A percentile compares a stretch with the other conserved stretches of the same genome.
phyloP scores from a whole-genome alignment of 495 filamentous ascomycete species.

The Corynascus novoguineensis region DNA sequence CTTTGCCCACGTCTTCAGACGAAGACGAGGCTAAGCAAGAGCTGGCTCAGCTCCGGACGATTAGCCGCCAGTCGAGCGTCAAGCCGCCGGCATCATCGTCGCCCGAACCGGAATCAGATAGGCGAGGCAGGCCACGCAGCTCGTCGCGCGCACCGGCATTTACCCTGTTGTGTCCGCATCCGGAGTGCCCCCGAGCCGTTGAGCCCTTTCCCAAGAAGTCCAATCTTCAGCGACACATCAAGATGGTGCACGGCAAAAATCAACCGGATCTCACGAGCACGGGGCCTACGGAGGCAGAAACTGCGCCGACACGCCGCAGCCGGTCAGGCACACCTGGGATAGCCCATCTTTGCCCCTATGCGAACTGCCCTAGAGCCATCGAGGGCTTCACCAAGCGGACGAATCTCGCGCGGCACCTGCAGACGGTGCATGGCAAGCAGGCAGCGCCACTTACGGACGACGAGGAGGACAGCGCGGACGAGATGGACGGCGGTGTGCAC shows the following conservation, averaged over 20 bases:
- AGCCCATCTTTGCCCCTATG: constrained; percentile 16
- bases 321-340: constrained; percentile 8
- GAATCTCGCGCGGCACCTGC: constrained; percentile 27
- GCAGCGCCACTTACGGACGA: constrained; percentile 17
- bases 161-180: constrained; percentile 19
- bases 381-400: constrained; percentile 12
- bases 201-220: constrained; percentile 4
- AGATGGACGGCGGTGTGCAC: constrained; percentile 51
- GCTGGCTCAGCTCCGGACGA: constrained; percentile 10
- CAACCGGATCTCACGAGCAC: not conserved
- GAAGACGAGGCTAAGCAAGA: constrained; percentile 31
- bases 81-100: not conserved
- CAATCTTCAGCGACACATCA: constrained; percentile 6
- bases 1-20: constrained; percentile 30
- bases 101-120: not conserved
- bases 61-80: constrained; percentile 24
- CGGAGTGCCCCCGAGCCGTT: constrained; percentile 14
- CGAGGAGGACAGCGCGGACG: constrained; percentile 40
- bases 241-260: not conserved
- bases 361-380: constrained; percentile 15
- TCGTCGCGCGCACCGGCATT: not conserved
- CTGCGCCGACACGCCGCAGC: not conserved
- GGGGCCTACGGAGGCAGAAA: not conserved
- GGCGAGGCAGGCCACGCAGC: not conserved
- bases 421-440: constrained; percentile 32